phyloP scores from a whole-genome alignment of 441 rosid species.

The Hura crepitans region DNA sequence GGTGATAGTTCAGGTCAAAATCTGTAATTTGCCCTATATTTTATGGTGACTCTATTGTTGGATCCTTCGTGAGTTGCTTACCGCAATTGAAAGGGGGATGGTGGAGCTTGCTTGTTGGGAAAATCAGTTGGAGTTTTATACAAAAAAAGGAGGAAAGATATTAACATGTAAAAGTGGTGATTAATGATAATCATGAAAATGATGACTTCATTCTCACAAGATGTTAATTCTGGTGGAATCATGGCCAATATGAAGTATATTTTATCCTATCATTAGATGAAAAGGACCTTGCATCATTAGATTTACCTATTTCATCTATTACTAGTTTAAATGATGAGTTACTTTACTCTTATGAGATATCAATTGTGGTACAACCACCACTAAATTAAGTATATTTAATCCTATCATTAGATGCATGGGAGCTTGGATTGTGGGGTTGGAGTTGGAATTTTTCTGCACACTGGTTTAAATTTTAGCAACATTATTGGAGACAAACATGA shows the following conservation, averaged over 20 bases:
- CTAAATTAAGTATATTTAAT: background rate
- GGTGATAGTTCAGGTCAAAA: too few species aligned
- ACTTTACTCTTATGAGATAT: background rate
- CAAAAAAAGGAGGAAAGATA: slow-evolving; percentile 6
- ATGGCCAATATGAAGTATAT: background rate
- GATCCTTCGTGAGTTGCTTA: background rate
- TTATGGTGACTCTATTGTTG: slow-evolving; percentile 2
- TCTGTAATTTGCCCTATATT: too few species aligned
- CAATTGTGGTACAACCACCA: background rate
- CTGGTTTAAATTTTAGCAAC: slow-evolving; percentile 4
- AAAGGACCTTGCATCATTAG: background rate
- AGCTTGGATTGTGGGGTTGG: background rate
- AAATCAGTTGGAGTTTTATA: background rate
- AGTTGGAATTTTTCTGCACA: background rate
- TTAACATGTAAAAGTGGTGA: background rate
- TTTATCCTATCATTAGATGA: background rate
- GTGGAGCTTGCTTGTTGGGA: background rate
- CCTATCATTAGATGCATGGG: background rate
- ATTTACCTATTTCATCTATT: too few species aligned
- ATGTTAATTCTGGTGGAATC: slow-evolving; percentile 4
- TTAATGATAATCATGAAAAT: background rate
- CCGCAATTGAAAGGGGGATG: background rate
- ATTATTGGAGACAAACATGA: background rate
- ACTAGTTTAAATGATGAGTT: too few species aligned
- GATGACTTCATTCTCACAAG: background rate